A percentile compares a stretch with the other conserved stretches of the same genome.
Evolutionary conservation across 1,139 yeast genomes (phyloP).

Genomic region (Geotrichum macrosporum): DNA sequence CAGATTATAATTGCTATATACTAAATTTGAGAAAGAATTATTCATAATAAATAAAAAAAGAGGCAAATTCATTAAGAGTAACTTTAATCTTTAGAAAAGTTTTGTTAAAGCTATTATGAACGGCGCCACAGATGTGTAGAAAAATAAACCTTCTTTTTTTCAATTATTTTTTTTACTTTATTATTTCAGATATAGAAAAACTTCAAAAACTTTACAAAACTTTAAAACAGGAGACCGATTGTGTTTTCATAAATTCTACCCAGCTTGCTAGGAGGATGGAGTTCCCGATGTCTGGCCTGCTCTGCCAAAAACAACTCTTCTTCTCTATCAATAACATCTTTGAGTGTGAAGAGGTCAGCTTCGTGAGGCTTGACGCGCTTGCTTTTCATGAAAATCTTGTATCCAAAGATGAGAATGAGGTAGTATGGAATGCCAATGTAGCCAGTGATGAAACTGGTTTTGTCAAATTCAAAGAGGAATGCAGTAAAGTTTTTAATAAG

Average conservation of each 20-base stretch:
- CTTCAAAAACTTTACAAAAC: too few relatives aligned
- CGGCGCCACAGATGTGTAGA: too few relatives aligned
- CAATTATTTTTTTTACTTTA: background rate
- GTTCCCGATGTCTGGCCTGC: constrained; percentile 41
- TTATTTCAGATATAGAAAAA: background rate
- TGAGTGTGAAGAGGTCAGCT: constrained; percentile 60
- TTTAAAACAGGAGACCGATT: constrained; percentile 19
- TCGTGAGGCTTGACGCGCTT: constrained; percentile 51
- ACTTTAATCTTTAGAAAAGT: too few relatives aligned
- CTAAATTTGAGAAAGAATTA: too few relatives aligned
- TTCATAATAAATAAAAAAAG: too few relatives aligned
- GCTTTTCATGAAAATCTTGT: constrained; percentile 54
- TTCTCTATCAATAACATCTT: constrained; percentile 64
- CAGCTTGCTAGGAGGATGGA: constrained; percentile 19
- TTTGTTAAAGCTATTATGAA: too few relatives aligned
- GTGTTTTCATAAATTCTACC: constrained; percentile 17
- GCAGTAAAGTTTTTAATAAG: constrained; percentile 71
- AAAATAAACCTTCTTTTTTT: too few relatives aligned
- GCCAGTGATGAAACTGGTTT: constrained; percentile 66
- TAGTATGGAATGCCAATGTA: constrained; percentile 73
- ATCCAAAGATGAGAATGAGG: constrained; percentile 51
- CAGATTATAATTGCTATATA: too few relatives aligned
- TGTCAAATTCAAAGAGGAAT: constrained; percentile 54
- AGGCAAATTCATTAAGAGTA: too few relatives aligned
- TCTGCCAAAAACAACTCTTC: constrained; percentile 50